Base-by-base conservation (phyloP, 805 yeast genomes). In the Wickerhamomyces queroliae region DNA sequence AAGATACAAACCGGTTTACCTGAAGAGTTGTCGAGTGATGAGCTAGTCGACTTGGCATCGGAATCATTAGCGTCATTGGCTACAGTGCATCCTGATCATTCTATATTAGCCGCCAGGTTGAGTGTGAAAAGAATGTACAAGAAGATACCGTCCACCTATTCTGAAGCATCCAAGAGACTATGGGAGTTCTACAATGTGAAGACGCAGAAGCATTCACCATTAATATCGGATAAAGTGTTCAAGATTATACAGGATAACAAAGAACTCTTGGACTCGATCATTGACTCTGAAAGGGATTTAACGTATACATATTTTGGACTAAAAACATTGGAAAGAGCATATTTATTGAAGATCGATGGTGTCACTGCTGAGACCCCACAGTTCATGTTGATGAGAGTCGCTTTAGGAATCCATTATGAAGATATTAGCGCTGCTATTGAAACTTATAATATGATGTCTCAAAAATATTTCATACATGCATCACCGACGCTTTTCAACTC, bases 61-160 rank as follows among this genome's bases (percentile, higher is more conserved):
- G 99, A 93, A 67, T 91, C 97, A 24, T 93, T 96, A 41, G 98
- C 98, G 28, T 84, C 83, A 59, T 86, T 93, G 96, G 88, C 98
- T 44, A 91, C 98, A 10, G 77, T 86, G 46, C 99, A 93, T 64
- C 98, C 98, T 10, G 98, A 93, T 66, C 89, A 93, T 55, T 96
- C 97, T 20, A 78, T 80, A 24, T 71, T 90, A 52, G 98, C 96
- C 36, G 97, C 98, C 22, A 82, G 99, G 67, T 80, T 93, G 39
- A 95, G 96, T n/a, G 83, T 90, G 40, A 83, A 95, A 28, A 87
- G 87, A 62, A 73, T 93, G 58, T 97, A 90, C 70, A 91, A 90
- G 67, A 95, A 87, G 66, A 88, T 97, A 35, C 84, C 88, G 43
- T 81, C 82, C 64, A 83, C 73, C 56, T 93, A 85, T 53, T 82